Evolutionary conservation across 768 basidiomycete genomes (phyloP).

Genomic region (Tephrocybe sp.): DNA sequence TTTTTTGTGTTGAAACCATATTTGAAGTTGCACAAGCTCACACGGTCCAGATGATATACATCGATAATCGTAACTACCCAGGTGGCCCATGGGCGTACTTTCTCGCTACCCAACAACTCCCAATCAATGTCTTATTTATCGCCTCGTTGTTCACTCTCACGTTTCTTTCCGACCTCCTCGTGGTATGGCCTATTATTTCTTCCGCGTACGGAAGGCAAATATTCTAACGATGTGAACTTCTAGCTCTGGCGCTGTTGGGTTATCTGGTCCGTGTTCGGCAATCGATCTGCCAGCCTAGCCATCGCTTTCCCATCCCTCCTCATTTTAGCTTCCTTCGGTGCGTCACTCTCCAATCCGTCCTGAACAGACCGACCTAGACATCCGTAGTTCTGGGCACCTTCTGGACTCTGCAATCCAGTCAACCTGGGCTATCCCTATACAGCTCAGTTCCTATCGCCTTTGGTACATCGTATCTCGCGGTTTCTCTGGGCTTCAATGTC

Average conservation of each 20-base stretch:
- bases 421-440: constrained; percentile 37
- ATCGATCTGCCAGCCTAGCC: constrained; percentile 25
- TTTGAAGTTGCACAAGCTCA: constrained; percentile 34
- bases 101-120: constrained; percentile 29
- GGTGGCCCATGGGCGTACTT: constrained; percentile 38
- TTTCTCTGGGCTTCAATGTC: constrained; percentile 40
- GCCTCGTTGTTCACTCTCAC: constrained; percentile 32
- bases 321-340: constrained; percentile 40
- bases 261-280: constrained; percentile 38
- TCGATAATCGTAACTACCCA: constrained; percentile 36
- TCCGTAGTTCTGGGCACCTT: constrained; percentile 35
- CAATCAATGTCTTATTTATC: constrained; percentile 33
- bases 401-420: constrained; percentile 40
- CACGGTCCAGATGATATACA: constrained; percentile 32
- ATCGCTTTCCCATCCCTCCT: constrained; percentile 33
- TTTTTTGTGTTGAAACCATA: constrained; percentile 32
- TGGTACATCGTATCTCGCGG: constrained; percentile 35
- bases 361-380: not conserved
- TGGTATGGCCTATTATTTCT: constrained; percentile 26
- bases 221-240: not conserved
- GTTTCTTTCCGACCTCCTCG: constrained; percentile 37
- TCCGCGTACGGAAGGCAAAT: not conserved
- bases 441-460: constrained; percentile 29
- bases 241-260: constrained; percentile 48
- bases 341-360: constrained; percentile 11